Evolutionary conservation across 2,329 filamentous ascomycete genomes (phyloP).

Genomic region (Aspergillus pseudotamarii): DNA sequence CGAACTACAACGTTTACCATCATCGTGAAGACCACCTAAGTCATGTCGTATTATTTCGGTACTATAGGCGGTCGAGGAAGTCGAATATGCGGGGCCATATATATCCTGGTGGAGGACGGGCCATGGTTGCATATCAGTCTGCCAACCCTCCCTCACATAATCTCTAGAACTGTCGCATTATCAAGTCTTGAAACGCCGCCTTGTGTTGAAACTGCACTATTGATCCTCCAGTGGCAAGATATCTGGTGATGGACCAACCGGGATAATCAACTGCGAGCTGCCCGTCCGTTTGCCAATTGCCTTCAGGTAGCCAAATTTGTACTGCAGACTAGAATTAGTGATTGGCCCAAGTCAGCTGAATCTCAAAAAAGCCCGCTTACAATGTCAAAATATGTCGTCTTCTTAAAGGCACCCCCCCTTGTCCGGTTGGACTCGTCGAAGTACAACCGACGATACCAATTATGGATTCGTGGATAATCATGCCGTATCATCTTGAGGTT

Average conservation of each 20-base stretch:
- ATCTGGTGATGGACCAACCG: conserved; percentile 30
- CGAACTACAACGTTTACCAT: background rate
- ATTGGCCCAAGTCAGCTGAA: background rate
- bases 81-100: background rate
- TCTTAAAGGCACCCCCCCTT: conserved; percentile 44
- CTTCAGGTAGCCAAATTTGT: conserved; percentile 29
- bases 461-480: conserved; percentile 56
- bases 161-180: background rate
- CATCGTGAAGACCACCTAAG: background rate
- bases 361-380: conserved; percentile 26
- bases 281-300: conserved; percentile 24
- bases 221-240: conserved; percentile 24
- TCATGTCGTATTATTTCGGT: background rate
- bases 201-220: background rate
- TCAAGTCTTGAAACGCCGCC: background rate
- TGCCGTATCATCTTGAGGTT: conserved; percentile 66
- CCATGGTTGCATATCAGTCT: background rate
- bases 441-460: conserved; percentile 51
- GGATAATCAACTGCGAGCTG: conserved; percentile 26
- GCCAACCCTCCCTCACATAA: background rate
- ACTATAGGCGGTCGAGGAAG: background rate
- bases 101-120: background rate
- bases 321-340: conserved; percentile 17
- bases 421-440: conserved; percentile 49
- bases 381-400: conserved; percentile 48